Conservation (phyloP, 371 early-diverging fungal genomes). For the Syncephalis plumigaleata region DNA sequence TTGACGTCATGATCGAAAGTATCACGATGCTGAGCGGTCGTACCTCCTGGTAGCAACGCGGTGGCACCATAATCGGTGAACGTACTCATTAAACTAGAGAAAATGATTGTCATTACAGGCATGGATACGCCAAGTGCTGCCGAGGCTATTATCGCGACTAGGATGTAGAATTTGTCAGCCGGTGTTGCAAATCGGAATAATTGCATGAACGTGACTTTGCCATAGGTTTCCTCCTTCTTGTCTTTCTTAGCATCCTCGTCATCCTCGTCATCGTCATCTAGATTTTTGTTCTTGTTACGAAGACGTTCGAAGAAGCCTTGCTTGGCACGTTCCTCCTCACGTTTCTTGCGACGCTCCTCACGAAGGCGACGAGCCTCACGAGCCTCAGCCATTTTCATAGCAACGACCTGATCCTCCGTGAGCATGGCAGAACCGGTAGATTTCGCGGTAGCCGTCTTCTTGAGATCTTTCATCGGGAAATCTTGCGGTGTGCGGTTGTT, state of each 20-base stretch:
- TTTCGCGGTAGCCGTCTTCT: too few species aligned
- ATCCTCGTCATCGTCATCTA: constrained; percentile 7
- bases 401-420: too few species aligned
- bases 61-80: constrained; percentile 9
- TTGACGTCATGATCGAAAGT: constrained; percentile 3
- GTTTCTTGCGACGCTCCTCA: too few species aligned
- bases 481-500: too few species aligned
- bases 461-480: too few species aligned
- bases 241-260: constrained; percentile 15
- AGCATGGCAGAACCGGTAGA: too few species aligned
- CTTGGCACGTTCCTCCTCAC: constrained; percentile 2
- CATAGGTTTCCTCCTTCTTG: constrained; percentile 8
- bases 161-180: constrained; percentile 31
- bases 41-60: background rate
- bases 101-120: constrained; percentile 33
- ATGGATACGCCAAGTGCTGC: constrained; percentile 22
- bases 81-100: constrained; percentile 15
- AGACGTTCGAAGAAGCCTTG: constrained; percentile 1
- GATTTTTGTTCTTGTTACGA: constrained; percentile 4
- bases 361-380: too few species aligned
- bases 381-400: too few species aligned
- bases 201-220: constrained; percentile 22
- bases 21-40: background rate
- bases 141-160: constrained; percentile 20
- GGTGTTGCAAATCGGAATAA: constrained; percentile 54